Evolutionary conservation across 78 protist species (phyloP), one percentile per base, ranked within the genome.

Genomic region (Dictyostelium intermedium): DNA sequence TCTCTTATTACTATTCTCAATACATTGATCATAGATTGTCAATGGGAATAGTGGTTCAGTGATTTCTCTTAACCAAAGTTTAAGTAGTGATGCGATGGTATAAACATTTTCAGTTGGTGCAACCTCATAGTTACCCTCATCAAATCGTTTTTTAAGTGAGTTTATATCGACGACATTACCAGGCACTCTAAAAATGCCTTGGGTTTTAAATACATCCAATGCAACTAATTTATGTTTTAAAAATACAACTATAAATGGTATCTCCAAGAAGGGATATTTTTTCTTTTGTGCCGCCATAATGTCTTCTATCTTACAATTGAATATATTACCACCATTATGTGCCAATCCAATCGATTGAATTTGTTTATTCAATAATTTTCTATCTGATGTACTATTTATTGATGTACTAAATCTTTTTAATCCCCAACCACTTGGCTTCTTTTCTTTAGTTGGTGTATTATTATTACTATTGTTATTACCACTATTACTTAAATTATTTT

Each of bases 161-260:
- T 89, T 81, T 50, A 89, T 89, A 70, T 89, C 94, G 0, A 89
- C 53, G 1, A 89, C 66, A 70, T 81, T 80, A 25, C 84, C 83
- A 8, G 94, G 94, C 3, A 89, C 94, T 34, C 94, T 78, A 16
- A 89, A 89, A 10, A 89, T 69, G 14, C 94, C 94, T 25, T 89
- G 86, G 10, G 94, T 80, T 16, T 60, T 56, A 39, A 25, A 89
- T 2, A 74, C 94, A 89, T 89, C 63, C 80, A 80, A 60, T 66
- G 66, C 25, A 13, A 80, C 47, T 45, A 89, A 53, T 47, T 81
- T 89, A 27, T 74, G 34, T 61, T 89, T 89, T 14, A 89, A 18
- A 10, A 80, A 23, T 11, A 80, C 87, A 61, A 89, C 37, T 5
- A 89, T 60, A 45, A 32, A 66, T 13, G 94, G 94, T n/a, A 89